Base-by-base conservation (phyloP, 1,139 yeast genomes). In the Saccharomyces hybrid region DNA sequence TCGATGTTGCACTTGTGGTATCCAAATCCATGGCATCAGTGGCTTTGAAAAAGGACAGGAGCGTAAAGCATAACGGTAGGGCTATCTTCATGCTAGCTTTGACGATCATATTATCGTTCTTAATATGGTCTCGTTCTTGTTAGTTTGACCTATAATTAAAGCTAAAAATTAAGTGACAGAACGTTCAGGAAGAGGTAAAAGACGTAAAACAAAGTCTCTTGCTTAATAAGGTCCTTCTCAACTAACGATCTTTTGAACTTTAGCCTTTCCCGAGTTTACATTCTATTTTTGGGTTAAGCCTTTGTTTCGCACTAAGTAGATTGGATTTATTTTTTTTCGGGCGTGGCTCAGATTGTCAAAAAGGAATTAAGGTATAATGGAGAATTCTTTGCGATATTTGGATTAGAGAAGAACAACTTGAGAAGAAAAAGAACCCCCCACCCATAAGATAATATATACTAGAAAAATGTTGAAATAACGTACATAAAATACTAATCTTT, bases 1-100 rank as follows among this genome's bases (percentile, higher is more conserved):
- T 72, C 16, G 77, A 73, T 1, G 64, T 66, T 11, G 60, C 56
- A 8, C 71, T 66, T 7, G 63, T 57, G 5, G 70, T 56, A 53
- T 76, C 78, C 14, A 73, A 52, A 16, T 57, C 59, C 20, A 66
- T 52, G 11, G 59, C 67, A 11, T 9, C 8, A 1, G 20, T 30
- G 2, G 13, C 25, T 16, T 4, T 9, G 27, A 42, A 14, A 42
- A 42, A 5, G 6, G 47, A 23, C 47, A 32, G 38, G 14, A 32
- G 14, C 38, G 38, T 32, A n/a, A 32, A 5, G 38, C 38, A 32
- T 32, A 32, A 13, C n/a, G 14, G 14, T 32, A 13, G 38, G 38
- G 4, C 14, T 6, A 3, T 32, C 38, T 13, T 32, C 38, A 32
- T 32, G 9, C 38, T 32, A 32, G 14, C 14, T 13, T 32, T 13